A percentile compares a stretch with the other conserved stretches of the same genome.
Conservation (phyloP, 2,329 filamentous ascomycete species). For the Cladobotryum mycophilum region DNA sequence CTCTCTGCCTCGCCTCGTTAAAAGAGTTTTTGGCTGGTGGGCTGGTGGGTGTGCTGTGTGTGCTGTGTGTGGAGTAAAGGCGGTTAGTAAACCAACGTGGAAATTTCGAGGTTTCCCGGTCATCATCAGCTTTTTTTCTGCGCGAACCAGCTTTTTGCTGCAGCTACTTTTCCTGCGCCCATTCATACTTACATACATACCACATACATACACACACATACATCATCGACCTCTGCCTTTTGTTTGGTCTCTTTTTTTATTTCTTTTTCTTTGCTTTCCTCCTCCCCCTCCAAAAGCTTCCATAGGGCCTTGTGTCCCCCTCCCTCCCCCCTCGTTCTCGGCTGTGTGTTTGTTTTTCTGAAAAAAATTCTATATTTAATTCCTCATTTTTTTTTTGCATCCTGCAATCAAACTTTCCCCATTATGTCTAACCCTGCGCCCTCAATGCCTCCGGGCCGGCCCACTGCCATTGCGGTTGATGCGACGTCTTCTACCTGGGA, state of each 20-base stretch:
- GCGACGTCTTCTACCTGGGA: slow-evolving; percentile 74
- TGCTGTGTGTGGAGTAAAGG: not conserved
- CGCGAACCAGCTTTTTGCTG: slow-evolving; percentile 25
- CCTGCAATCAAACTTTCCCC: slow-evolving; percentile 15
- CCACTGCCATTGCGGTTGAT: slow-evolving; percentile 43
- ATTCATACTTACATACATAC: slow-evolving; percentile 22
- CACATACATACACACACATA: slow-evolving; percentile 2
- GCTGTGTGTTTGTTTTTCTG: too few species aligned
- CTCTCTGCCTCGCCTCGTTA: too few species aligned
- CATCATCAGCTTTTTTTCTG: slow-evolving; percentile 28
- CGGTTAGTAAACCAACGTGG: slow-evolving; percentile 14
- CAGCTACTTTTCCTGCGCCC: slow-evolving; percentile 25
- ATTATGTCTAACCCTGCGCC: slow-evolving; percentile 42
- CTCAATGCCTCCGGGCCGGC: slow-evolving; percentile 41
- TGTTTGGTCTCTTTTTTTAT: slow-evolving; percentile 9
- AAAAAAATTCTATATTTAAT: not conserved
- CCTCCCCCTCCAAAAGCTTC: not conserved
- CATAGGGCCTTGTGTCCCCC: slow-evolving; percentile 18
- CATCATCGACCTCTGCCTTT: slow-evolving; percentile 25
- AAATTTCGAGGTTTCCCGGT: slow-evolving; percentile 22
- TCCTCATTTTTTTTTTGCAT: slow-evolving; percentile 12
- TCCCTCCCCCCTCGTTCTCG: slow-evolving; percentile 17
- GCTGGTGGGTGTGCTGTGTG: too few species aligned
- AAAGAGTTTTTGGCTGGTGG: too few species aligned
- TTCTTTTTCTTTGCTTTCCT: too few species aligned